Percentiles rank a stretch among this genome's conserved stretches.
phyloP scores from a whole-genome alignment of 441 rosid genomes.

The Gossypium lobatum region DNA sequence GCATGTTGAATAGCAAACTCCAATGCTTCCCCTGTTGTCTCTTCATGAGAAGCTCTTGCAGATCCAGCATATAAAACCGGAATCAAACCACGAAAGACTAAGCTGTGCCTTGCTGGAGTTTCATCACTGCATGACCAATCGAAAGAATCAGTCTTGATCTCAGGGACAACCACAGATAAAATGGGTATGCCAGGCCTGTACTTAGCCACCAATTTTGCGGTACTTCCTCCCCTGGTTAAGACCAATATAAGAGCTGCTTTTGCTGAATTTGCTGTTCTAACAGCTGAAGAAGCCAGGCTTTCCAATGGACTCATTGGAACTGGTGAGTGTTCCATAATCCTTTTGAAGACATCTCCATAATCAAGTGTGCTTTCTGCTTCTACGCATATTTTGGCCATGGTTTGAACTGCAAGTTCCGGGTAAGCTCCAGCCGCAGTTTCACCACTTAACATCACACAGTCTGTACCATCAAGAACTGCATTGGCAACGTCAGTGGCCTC shows the following conservation, averaged over 20 bases:
- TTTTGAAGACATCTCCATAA: conserved; percentile 77
- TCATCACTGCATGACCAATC: conserved; percentile 93
- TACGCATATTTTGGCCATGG: conserved; percentile 82
- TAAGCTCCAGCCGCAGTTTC: conserved; percentile 98
- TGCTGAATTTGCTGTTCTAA: conserved; percentile 80
- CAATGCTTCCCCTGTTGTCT: conserved; percentile 79
- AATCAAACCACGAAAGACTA: conserved; percentile 68
- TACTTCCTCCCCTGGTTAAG: conserved; percentile 86
- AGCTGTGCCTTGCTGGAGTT: conserved; percentile 88
- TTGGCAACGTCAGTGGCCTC: conserved; percentile 98
- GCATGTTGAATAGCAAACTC: conserved; percentile 67
- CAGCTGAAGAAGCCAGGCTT: conserved; percentile 88
- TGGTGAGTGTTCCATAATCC: conserved; percentile 67
- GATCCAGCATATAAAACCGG: conserved; percentile 79
- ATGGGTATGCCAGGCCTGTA: conserved; percentile 89
- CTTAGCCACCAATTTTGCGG: conserved; percentile 90
- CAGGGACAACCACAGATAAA: conserved; percentile 80
- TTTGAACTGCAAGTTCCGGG: conserved; percentile 81
- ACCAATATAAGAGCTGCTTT: conserved; percentile 75
- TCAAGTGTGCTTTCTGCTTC: conserved; percentile 89
- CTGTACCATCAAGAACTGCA: conserved; percentile 92
- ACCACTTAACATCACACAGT: conserved; percentile 95
- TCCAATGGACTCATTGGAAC: conserved; percentile 94
- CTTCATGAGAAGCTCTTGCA: conserved; percentile 75
- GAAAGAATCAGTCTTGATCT: conserved; percentile 70